Base-by-base conservation (phyloP, 2,329 filamentous ascomycete genomes). In the Aureobasidium sp. region DNA sequence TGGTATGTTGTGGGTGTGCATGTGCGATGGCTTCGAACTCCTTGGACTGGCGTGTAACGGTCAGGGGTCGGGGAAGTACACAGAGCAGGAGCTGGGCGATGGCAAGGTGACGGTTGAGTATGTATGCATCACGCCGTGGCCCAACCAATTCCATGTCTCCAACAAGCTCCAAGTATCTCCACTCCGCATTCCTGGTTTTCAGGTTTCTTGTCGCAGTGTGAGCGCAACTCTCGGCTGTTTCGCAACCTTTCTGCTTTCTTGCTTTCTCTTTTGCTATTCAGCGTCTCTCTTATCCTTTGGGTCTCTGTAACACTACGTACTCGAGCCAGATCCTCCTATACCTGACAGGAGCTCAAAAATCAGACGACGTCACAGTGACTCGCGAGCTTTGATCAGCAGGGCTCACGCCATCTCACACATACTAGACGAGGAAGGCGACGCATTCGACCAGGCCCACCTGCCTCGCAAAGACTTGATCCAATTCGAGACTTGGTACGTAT, bases 111-210 rank as follows among this genome's bases (percentile, higher is more conserved):
- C 34, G 55, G 53, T 59, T 59, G 55, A 59, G 55, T 29, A 47
- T 59, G 42, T 59, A 59, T 59, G 55, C 55, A 59, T 48, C 55
- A 39, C 55, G 55, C 55, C 55, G 55, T 39, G 41, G 42, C 44
- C 55, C 55, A 44, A 59, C 44, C 55, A 29, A 58, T 45, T 62
- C 60, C 51, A 44, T 34, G 37, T 52, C 41, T 53, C 39, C 27
- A 52, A 49, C 27, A 45, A 62, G 51, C 39, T 55, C 51, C 51
- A 55, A 55, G 27, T 25, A 55, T 51, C 9, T 53, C 37, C 22
- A 31, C 52, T 45, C 52, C 44, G 39, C 47, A 48, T 57, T 49
- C 52, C 53, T 42, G 53, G 61, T 51, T 49, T 51, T 29, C 45
- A 48, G 15, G 45, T 48, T 57, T 52, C 37, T 39, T 51, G 39